Base-by-base conservation (phyloP, 2,329 filamentous ascomycete genomes). In the Aphanocladium album region DNA sequence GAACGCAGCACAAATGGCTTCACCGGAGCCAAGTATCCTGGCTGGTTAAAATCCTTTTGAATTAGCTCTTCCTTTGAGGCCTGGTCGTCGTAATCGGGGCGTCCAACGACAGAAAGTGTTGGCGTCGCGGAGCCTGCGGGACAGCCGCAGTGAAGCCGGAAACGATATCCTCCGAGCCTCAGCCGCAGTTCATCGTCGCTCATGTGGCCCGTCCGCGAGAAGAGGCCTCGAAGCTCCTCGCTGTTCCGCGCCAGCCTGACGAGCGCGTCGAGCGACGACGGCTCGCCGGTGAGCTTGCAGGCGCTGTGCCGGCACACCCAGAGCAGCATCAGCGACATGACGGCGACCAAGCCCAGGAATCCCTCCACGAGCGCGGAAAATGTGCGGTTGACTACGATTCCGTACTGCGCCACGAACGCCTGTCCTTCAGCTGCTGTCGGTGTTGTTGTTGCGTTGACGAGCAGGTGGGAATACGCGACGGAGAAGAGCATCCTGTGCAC, bases 401-500 rank as follows among this genome's bases (percentile, higher is more conserved):
- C 76, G 0, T 65, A 47, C 45, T 23, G 45, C 45, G 17, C 39
- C n/a, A 19, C n/a, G 16, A 43, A 43, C n/a, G 16, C 39, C 7
- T n/a, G 3, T 23, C 45, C 45, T 47, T 19, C 45, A 5, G 39
- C 39, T 19, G 39, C 39, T 19, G n/a, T 6, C 7, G 45, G 45
- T 47, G 17, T 12, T 12, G 21, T 47, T 47, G n/a, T 23, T n/a
- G n/a, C n/a, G n/a, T n/a, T n/a, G n/a, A 6, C 9, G n/a, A n/a
- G 12, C n/a, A 47, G 45, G 6, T 23, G n/a, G 14, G 4, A 14
- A 47, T 21, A 43, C 0, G 73, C 70, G 0, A 70, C 2, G 0
- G 73, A 69, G 46, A 77, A 77, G 0, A 75, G 6, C 2, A 66
- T 62, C n/a, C 69, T 64, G 25, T 75, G 73, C 0, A 71, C 70